A percentile compares a stretch with the other conserved stretches of the same genome.
Evolutionary conservation across 768 basidiomycete genomes (phyloP).

Genomic region (Boletus pseudopeckii): DNA sequence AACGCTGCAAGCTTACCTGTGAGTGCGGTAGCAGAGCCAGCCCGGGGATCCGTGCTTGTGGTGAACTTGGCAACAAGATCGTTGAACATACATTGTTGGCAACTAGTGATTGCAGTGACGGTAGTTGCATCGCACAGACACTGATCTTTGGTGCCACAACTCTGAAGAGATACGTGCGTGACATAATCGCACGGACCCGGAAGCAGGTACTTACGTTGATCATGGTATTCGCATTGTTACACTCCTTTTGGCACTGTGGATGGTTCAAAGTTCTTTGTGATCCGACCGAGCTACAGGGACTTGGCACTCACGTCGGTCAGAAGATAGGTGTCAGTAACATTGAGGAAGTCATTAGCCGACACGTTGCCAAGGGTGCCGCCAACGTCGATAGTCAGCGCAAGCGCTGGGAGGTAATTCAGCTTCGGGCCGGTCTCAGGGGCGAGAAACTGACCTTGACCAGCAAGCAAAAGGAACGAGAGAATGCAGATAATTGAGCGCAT

Average conservation of each 20-base stretch:
- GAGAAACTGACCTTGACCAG: conserved; percentile 53
- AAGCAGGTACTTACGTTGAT: conserved; percentile 23
- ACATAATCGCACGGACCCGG: not conserved
- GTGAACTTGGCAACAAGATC: conserved; percentile 50
- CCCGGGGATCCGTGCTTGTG: conserved; percentile 46
- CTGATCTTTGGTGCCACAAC: conserved; percentile 42
- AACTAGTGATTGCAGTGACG: conserved; percentile 42
- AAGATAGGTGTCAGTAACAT: conserved; percentile 33
- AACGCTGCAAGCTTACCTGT: conserved; percentile 39
- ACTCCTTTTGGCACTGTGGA: conserved; percentile 27
- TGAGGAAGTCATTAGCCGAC: conserved; percentile 43
- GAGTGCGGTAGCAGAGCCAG: conserved; percentile 60
- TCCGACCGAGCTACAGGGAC: not conserved
- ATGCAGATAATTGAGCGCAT: conserved; percentile 29
- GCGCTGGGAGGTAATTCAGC: conserved; percentile 20
- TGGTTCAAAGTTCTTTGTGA: not conserved
- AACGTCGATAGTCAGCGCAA: conserved; percentile 50
- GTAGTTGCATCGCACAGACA: conserved; percentile 55
- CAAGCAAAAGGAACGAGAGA: conserved; percentile 41
- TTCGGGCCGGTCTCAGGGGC: not conserved
- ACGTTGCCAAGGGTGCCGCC: conserved; percentile 36
- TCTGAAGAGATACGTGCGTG: conserved; percentile 17
- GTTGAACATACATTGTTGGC: conserved; percentile 68
- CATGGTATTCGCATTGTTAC: conserved; percentile 21
- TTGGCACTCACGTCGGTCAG: conserved; percentile 26